Evolutionary conservation across 345 rosid species (phyloP).

Genomic region (Corchorus capsularis): DNA sequence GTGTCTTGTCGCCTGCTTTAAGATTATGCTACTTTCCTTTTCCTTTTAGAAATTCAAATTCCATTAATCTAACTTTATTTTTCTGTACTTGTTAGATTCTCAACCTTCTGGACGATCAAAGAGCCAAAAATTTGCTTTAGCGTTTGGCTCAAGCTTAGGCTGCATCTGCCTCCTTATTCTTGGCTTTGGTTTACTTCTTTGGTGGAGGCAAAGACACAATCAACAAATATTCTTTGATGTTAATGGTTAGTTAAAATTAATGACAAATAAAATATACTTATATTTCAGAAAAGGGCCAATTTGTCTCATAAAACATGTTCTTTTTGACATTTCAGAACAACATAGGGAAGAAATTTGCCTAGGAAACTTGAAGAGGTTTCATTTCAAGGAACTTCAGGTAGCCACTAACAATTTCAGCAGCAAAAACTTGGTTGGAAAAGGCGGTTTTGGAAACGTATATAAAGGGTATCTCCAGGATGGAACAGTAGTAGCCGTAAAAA

Average conservation of each 20-base stretch:
- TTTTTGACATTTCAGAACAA: slow-evolving; percentile 51
- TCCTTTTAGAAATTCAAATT: not conserved
- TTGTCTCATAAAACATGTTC: not conserved
- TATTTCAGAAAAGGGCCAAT: not conserved
- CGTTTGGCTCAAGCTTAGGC: slow-evolving; percentile 63
- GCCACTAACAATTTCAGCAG: slow-evolving; percentile 90
- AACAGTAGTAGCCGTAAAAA: slow-evolving; percentile 75
- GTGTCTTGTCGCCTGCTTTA: not conserved
- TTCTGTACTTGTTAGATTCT: slow-evolving; percentile 40
- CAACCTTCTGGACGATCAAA: slow-evolving; percentile 46
- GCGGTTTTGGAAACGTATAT: slow-evolving; percentile 94
- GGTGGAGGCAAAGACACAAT: slow-evolving; percentile 82
- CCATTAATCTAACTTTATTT: slow-evolving; percentile 21
- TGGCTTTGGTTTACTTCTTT: slow-evolving; percentile 66
- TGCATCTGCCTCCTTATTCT: slow-evolving; percentile 64
- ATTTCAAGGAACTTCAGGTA: slow-evolving; percentile 79
- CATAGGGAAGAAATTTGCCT: slow-evolving; percentile 63
- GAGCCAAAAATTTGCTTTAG: slow-evolving; percentile 67
- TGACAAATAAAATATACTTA: not conserved
- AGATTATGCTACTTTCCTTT: not conserved
- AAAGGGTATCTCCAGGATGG: slow-evolving; percentile 85
- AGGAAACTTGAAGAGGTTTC: slow-evolving; percentile 86
- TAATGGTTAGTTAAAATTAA: slow-evolving; percentile 50
- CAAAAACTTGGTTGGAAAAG: slow-evolving; percentile 85
- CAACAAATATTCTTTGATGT: slow-evolving; percentile 89